Conservation (phyloP, 2,329 filamentous ascomycete species). For the Aspergillus alliaceus region DNA sequence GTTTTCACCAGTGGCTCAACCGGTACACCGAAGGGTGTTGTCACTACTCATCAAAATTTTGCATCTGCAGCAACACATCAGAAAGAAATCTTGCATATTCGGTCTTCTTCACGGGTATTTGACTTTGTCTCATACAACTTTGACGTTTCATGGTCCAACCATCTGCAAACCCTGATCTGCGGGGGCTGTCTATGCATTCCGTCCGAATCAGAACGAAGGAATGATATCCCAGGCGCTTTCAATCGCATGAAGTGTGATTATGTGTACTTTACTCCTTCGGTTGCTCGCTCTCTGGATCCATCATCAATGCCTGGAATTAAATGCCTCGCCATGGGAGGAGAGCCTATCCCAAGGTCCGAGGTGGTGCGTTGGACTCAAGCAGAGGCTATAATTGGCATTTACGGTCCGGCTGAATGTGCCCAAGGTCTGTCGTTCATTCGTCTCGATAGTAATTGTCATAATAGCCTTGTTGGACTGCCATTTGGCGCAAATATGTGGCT, state of each 20-base stretch:
- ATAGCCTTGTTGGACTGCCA: neutral
- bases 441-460: neutral
- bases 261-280: conserved; percentile 57
- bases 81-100: neutral
- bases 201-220: conserved; percentile 44
- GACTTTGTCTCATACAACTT: conserved; percentile 49
- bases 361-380: neutral
- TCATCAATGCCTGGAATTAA: neutral
- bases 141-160: conserved; percentile 51
- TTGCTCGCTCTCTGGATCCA: conserved; percentile 43
- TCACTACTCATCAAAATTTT: conserved; percentile 53
- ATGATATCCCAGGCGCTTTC: conserved; percentile 49
- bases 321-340: conserved; percentile 10
- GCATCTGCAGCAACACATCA: neutral
- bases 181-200: conserved; percentile 60
- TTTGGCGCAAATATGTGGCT: conserved; percentile 33
- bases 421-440: neutral
- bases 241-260: conserved; percentile 49
- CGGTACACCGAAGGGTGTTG: conserved; percentile 55
- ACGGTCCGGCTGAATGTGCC: conserved; percentile 39
- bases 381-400: conserved; percentile 12
- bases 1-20: conserved; percentile 53
- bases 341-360: conserved; percentile 19
- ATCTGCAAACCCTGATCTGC: conserved; percentile 50
- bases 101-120: conserved; percentile 18